Percentiles rank a stretch among this genome's conserved stretches.
Conservation (phyloP, 2,329 filamentous ascomycete genomes). For the Fusarium piperis region DNA sequence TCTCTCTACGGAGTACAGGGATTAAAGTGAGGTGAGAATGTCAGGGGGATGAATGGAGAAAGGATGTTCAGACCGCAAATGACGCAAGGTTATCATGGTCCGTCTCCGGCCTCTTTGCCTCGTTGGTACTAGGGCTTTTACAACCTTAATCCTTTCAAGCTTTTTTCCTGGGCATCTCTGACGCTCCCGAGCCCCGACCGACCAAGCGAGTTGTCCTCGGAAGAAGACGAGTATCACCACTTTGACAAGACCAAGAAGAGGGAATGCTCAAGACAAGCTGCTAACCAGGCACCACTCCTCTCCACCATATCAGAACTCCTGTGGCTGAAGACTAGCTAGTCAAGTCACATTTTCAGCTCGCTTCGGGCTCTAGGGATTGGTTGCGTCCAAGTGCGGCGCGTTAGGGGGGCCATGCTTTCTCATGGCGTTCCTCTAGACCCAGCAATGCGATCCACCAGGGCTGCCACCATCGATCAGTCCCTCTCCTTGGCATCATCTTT, state of each 20-base stretch:
- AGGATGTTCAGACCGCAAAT: background rate
- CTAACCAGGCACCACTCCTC: background rate
- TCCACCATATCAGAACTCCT: background rate
- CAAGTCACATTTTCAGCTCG: background rate
- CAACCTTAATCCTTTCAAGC: constrained; percentile 1
- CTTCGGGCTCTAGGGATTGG: background rate
- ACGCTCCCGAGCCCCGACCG: background rate
- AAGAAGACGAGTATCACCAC: background rate
- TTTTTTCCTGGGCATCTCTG: background rate
- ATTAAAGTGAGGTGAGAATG: background rate
- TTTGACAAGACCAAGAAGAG: background rate
- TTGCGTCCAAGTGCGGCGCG: background rate
- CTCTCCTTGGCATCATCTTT: background rate
- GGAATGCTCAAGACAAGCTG: background rate
- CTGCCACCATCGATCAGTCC: background rate
- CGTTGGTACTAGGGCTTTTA: background rate
- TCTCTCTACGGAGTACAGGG: background rate
- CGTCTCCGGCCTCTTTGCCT: background rate
- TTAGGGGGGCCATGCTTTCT: background rate
- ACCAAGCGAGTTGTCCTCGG: background rate
- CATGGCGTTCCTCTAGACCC: background rate
- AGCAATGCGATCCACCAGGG: background rate
- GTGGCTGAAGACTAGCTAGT: background rate
- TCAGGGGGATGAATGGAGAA: background rate
- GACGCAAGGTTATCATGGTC: background rate